These are phyloP conservation scores for Phytophthora sp. DNA, from an alignment of 352 stramenopile genomes.

Conservation along the genomic window DNA sequence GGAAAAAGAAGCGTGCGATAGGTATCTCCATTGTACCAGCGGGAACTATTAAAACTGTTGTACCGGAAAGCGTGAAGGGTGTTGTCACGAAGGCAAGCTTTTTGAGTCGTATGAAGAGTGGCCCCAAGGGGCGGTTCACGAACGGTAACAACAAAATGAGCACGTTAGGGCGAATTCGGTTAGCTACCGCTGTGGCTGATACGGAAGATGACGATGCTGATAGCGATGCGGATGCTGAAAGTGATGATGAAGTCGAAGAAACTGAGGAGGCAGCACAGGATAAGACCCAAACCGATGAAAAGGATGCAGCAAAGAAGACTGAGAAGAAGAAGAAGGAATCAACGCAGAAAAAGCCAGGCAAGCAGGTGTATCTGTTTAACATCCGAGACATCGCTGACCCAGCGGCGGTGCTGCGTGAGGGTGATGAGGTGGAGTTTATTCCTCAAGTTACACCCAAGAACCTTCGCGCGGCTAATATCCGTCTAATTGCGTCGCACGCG, in stretches of 20 bases:
- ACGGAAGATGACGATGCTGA: conserved; percentile 26
- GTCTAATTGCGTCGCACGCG: conserved; percentile 56
- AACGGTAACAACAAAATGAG: conserved; percentile 54
- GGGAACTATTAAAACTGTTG: conserved; percentile 64
- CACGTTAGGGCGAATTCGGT: conserved; percentile 63
- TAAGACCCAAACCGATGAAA: conserved; percentile 1
- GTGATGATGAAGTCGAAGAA: conserved; percentile 28
- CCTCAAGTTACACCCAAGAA: conserved; percentile 52
- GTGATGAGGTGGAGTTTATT: conserved; percentile 76
- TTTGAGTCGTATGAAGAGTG: conserved; percentile 53
- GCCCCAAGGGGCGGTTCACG: conserved; percentile 33
- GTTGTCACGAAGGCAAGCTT: conserved; percentile 72
- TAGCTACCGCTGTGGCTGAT: conserved; percentile 22
- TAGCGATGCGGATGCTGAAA: conserved; percentile 28
- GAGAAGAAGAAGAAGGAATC: conserved; percentile 32
- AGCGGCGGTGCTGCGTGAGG: conserved; percentile 64
- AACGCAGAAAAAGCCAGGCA: conserved; percentile 12
- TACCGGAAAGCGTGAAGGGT: conserved; percentile 42
- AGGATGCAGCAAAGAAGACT: conserved; percentile 18
- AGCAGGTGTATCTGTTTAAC: conserved; percentile 58
- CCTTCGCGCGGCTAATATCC: conserved; percentile 58
- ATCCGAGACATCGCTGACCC: conserved; percentile 70
- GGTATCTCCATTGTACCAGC: conserved; percentile 54
- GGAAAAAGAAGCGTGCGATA: conserved; percentile 69
- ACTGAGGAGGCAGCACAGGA: conserved; percentile 12